Percentiles rank a stretch among this genome's conserved stretches.
phyloP scores from a whole-genome alignment of 2,329 filamentous ascomycete species.

The Fusarium sp. region DNA sequence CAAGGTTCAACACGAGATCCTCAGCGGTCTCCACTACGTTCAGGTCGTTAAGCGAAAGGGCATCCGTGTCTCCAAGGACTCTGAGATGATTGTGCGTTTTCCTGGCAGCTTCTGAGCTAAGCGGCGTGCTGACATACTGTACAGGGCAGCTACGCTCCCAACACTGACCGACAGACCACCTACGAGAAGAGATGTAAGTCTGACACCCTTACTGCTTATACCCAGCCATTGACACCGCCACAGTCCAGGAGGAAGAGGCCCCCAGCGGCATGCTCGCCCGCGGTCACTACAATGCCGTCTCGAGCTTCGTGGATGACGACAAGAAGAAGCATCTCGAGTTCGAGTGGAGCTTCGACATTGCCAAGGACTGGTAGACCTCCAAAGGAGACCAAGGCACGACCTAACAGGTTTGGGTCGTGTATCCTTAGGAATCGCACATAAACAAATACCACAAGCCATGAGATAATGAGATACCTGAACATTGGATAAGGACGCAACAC shows the following conservation, averaged over 20 bases:
- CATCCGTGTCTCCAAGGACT: slow-evolving; percentile 88
- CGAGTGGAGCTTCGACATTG: slow-evolving; percentile 96
- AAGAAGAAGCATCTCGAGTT: slow-evolving; percentile 90
- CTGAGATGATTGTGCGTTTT: slow-evolving; percentile 94
- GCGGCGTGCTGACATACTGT: slow-evolving; percentile 38
- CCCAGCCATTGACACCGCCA: slow-evolving; percentile 3
- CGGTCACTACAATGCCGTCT: slow-evolving; percentile 89
- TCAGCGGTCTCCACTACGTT: slow-evolving; percentile 95
- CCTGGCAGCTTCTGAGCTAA: neutral
- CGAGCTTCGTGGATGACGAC: slow-evolving; percentile 96
- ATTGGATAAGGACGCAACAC: slow-evolving; percentile 31
- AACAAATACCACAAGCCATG: slow-evolving; percentile 41
- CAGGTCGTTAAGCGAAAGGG: slow-evolving; percentile 94
- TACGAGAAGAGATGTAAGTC: slow-evolving; percentile 93
- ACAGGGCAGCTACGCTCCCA: slow-evolving; percentile 92
- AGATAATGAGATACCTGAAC: slow-evolving; percentile 48
- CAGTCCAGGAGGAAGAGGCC: slow-evolving; percentile 92
- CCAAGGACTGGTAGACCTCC: slow-evolving; percentile 86
- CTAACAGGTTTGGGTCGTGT: slow-evolving; percentile 18
- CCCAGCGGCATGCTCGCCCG: slow-evolving; percentile 91
- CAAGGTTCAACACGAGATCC: slow-evolving; percentile 96
- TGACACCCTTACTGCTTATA: neutral
- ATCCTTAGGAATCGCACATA: slow-evolving; percentile 14
- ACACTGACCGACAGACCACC: slow-evolving; percentile 84
- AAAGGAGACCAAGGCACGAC: slow-evolving; percentile 3